Percentiles rank a stretch among this genome's conserved stretches.
These are phyloP conservation scores for Thelonectria blattea DNA, from an alignment of 2,329 filamentous ascomycete species.

Conservation along the genomic window DNA sequence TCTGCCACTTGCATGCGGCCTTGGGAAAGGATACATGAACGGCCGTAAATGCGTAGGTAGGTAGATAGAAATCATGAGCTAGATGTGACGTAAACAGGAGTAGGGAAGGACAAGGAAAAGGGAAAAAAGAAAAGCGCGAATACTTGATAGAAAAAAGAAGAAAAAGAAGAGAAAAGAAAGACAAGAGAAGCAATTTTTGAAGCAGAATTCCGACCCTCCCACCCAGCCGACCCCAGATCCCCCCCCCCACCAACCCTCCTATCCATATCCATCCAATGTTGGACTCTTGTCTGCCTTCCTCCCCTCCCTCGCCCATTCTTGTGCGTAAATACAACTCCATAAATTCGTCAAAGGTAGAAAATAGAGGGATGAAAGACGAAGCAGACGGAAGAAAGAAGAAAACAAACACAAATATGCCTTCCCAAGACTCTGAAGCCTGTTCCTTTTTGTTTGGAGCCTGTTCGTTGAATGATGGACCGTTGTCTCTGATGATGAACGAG, in stretches of 20 bases:
- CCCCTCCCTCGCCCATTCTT: background rate
- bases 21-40: background rate
- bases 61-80: background rate
- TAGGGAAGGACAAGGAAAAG: background rate
- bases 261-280: background rate
- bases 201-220: conserved; percentile 14
- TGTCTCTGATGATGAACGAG: background rate
- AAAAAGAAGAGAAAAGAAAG: background rate
- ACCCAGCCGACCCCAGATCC: background rate
- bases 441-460: background rate
- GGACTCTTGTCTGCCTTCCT: background rate
- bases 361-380: background rate
- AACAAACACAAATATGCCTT: background rate
- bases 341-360: background rate
- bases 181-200: conserved; percentile 1
- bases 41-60: background rate
- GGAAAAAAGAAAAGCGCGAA: conserved; percentile 5
- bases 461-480: background rate
- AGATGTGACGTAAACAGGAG: background rate
- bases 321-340: background rate
- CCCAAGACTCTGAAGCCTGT: background rate
- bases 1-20: background rate
- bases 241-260: background rate
- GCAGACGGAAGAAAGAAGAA: background rate
- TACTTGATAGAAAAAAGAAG: conserved; percentile 6